phyloP scores from a whole-genome alignment of 345 rosid genomes.

The Eucalyptus cloeziana region DNA sequence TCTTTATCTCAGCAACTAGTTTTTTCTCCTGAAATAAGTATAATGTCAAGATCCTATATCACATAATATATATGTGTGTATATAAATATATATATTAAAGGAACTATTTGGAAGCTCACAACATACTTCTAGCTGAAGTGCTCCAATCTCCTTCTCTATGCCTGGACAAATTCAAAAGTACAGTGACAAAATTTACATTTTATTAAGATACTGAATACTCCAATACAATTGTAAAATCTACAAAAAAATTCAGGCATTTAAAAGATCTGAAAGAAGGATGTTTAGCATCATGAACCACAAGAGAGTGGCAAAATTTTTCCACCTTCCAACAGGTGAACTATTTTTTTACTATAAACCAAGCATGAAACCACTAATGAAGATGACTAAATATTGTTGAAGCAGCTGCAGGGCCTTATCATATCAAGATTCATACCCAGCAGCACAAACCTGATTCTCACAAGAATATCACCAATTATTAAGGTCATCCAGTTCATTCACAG shows the following conservation, averaged over 20 bases:
- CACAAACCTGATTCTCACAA: background rate
- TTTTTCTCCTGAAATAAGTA: slow-evolving; percentile 64
- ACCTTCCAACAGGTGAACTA: background rate
- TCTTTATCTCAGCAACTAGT: slow-evolving; percentile 89
- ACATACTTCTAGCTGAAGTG: slow-evolving; percentile 76
- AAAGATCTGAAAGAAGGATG: background rate
- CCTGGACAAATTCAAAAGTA: slow-evolving; percentile 27
- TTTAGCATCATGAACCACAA: background rate
- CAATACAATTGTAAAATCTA: background rate
- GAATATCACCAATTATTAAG: background rate
- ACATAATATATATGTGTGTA: background rate
- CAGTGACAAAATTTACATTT: background rate
- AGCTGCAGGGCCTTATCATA: background rate
- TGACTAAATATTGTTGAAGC: background rate
- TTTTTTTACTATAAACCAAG: background rate
- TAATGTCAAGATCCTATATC: background rate
- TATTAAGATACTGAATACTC: background rate
- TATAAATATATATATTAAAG: background rate
- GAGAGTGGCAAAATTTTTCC: background rate
- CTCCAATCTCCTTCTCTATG: slow-evolving; percentile 80
- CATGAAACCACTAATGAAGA: background rate
- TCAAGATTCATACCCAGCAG: background rate
- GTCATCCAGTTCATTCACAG: background rate
- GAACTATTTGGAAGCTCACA: background rate
- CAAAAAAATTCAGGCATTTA: background rate